phyloP scores from a whole-genome alignment of 2,329 filamentous ascomycete genomes.

The Scopulariopsis brevicaulis region DNA sequence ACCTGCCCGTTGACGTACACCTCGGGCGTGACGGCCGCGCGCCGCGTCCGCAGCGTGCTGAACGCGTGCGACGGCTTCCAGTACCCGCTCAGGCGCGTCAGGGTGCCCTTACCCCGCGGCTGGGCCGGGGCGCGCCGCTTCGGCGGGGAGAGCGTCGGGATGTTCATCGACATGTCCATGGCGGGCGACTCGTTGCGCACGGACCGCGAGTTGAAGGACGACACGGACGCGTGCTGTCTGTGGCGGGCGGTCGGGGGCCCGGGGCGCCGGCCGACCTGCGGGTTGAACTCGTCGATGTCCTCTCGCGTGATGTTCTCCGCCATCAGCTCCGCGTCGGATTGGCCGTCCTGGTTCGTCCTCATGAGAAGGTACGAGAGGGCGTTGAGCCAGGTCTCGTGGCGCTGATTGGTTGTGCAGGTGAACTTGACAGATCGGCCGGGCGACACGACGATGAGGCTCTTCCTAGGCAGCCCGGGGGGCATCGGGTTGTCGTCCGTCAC shows the following conservation, averaged over 20 bases:
- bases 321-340: constrained; percentile 48
- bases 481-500: constrained; percentile 91
- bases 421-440: constrained; percentile 86
- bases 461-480: constrained; percentile 86
- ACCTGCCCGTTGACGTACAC: constrained; percentile 52
- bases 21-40: constrained; percentile 17
- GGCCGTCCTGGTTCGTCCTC: constrained; percentile 52
- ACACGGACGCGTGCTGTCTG: constrained; percentile 50
- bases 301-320: constrained; percentile 46
- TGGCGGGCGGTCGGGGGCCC: constrained; percentile 34
- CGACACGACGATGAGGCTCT: constrained; percentile 83
- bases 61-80: constrained; percentile 43
- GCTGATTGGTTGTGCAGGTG: constrained; percentile 83
- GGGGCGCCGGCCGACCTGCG: constrained; percentile 26
- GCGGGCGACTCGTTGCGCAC: constrained; percentile 49
- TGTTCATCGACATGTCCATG: constrained; percentile 21
- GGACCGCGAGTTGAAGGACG: constrained; percentile 69
- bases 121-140: constrained; percentile 23
- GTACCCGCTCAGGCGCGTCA: constrained; percentile 50
- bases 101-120: constrained; percentile 27
- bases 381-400: constrained; percentile 98
- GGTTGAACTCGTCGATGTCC: constrained; percentile 74
- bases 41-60: constrained; percentile 41
- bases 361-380: constrained; percentile 86
- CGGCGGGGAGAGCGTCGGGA: constrained; percentile 45